Evolutionary conservation across 352 stramenopile genomes (phyloP), one percentile per base, ranked within the genome.

Genomic region (Globisporangium splendens): DNA sequence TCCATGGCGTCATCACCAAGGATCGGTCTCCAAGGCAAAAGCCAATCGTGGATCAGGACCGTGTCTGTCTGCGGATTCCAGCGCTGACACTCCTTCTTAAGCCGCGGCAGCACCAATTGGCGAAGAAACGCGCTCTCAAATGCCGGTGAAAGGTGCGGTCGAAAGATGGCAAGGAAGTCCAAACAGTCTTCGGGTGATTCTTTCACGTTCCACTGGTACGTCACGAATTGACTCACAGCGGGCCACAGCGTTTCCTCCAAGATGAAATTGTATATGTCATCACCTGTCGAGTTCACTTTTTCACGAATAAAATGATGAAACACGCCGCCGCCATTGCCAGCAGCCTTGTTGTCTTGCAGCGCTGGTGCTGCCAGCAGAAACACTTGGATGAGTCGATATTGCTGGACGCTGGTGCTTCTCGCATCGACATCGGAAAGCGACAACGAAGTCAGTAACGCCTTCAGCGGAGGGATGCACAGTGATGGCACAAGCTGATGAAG

Each of bases 171-270:
- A 46, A 78, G 85, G 38, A 83, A 51, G 2, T 74, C 58, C 17
- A 82, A 65, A 41, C 76, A 90, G 2, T 62, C 65, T 10, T 33
- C 53, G n/a, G 74, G 68, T 17, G 69, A 58, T 0, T 49, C 54
- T 50, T 76, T 79, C 15, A 73, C 56, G 46, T 83, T 47, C 84
- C 84, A 93, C 22, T 83, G 71, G 31, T 84, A 72, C 46, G 79
- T 89, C 8, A 93, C 70, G 18, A 75, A 88, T 28, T 91, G 82
- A 38, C 77, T 71, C 53, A 85, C 70, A 14, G 73, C 69, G 18
- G 79, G 79, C 84, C 84, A 93, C 12, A 93, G 62, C 5, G 75
- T 73, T 62, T 92, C 79, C 56, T 93, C 84, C 33, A 93, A 58
- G 4, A 93, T 76, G 42, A 76, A 83, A 52, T 93, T 93, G 66